These are phyloP conservation scores for Pichia gijzeniarum DNA, from an alignment of 805 yeast species.

Conservation along the genomic window DNA sequence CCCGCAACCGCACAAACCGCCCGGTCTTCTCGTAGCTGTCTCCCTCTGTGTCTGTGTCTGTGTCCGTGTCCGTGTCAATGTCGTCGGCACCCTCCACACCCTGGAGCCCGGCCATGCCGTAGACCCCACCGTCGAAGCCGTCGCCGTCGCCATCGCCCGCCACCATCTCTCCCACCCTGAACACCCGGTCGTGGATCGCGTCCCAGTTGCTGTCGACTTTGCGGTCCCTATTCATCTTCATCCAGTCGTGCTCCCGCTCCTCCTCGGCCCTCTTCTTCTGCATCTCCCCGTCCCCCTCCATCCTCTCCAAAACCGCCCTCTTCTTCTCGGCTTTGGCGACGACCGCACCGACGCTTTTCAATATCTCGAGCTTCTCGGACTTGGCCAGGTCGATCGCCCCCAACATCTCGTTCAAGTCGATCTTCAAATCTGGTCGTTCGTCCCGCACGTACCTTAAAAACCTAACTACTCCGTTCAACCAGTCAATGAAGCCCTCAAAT, in stretches of 20 bases:
- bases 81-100: conserved; percentile 1
- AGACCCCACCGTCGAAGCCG: conserved; percentile 30
- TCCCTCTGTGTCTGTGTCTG: not conserved
- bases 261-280: not conserved
- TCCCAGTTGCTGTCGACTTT: conserved; percentile 38
- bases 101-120: conserved; percentile 17
- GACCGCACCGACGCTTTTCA: conserved; percentile 37
- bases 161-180: conserved; percentile 13
- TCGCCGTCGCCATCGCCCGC: conserved; percentile 6
- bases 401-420: conserved; percentile 40
- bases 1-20: not conserved
- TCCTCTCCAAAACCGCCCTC: conserved; percentile 34
- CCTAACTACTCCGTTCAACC: conserved; percentile 65
- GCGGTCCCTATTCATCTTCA: conserved; percentile 20
- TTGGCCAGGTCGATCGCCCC: not conserved
- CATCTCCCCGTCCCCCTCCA: conserved; percentile 15
- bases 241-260: conserved; percentile 18
- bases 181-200: conserved; percentile 31
- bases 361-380: conserved; percentile 20
- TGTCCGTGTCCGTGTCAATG: not conserved
- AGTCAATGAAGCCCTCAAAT: conserved; percentile 62
- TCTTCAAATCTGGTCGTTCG: conserved; percentile 32
- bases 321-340: conserved; percentile 34
- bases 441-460: conserved; percentile 58
- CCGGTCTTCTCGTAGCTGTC: not conserved